A percentile compares a stretch with the other conserved stretches of the same genome.
These are phyloP conservation scores for Corrigiola litoralis DNA, from an alignment of 179 eudicot genomes.

Conservation along the genomic window DNA sequence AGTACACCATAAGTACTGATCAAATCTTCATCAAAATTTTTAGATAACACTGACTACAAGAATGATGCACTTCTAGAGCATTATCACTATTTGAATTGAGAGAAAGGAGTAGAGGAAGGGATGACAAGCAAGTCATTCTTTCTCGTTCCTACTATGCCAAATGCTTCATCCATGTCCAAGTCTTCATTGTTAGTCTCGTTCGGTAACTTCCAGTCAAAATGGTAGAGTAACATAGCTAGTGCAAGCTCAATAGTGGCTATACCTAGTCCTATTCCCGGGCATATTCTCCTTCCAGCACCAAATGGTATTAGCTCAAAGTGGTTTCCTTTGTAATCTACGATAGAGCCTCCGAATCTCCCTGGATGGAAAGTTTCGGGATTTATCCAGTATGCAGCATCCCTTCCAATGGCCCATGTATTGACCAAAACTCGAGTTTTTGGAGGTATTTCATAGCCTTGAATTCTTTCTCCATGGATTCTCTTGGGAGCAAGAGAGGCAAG, in stretches of 20 bases:
- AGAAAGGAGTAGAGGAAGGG: too few relatives aligned
- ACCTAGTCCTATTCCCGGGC: slow-evolving; percentile 23
- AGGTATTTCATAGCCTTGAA: slow-evolving; percentile 10
- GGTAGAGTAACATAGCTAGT: slow-evolving; percentile 17
- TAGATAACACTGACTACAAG: too few relatives aligned
- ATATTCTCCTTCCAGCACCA: slow-evolving; percentile 26
- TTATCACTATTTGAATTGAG: too few relatives aligned
- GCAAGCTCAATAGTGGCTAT: slow-evolving; percentile 18
- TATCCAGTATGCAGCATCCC: slow-evolving; percentile 17
- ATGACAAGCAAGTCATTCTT: slow-evolving; percentile 16
- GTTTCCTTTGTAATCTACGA: slow-evolving; percentile 13
- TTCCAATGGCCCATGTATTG: slow-evolving; percentile 23
- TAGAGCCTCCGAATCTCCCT: slow-evolving; percentile 11
- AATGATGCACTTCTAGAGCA: too few relatives aligned
- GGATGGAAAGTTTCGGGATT: slow-evolving; percentile 17
- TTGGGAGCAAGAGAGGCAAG: slow-evolving; percentile 15
- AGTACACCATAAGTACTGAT: too few relatives aligned
- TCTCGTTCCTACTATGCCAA: slow-evolving; percentile 14
- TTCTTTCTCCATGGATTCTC: slow-evolving; percentile 20
- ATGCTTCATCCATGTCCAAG: slow-evolving; percentile 26
- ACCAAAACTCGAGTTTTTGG: slow-evolving; percentile 14
- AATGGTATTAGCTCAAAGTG: slow-evolving; percentile 24
- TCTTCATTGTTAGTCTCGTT: neutral
- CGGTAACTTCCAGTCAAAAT: slow-evolving; percentile 22
- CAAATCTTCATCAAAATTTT: too few relatives aligned